These are phyloP conservation scores for Circinella umbellata DNA, from an alignment of 371 early-diverging fungal genomes.

Conservation along the genomic window DNA sequence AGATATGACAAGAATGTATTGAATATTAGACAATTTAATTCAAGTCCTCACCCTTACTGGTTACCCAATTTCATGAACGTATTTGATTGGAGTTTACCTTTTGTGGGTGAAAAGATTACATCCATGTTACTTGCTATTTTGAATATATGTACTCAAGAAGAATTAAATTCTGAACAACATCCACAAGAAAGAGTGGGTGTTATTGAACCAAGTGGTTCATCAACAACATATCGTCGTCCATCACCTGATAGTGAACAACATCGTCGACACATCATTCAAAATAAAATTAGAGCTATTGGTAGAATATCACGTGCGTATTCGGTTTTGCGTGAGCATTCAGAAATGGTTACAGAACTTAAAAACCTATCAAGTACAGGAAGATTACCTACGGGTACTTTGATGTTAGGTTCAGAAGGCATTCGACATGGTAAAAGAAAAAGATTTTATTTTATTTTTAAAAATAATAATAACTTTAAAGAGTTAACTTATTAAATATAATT, in stretches of 20 bases:
- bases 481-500: too few species aligned
- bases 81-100: slow-evolving; percentile 97
- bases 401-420: slow-evolving; percentile 91
- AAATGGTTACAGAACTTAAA: slow-evolving; percentile 92
- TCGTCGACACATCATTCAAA: slow-evolving; percentile 77
- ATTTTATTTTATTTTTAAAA: too few species aligned
- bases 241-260: slow-evolving; percentile 57
- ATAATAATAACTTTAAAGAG: too few species aligned
- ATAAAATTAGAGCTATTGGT: slow-evolving; percentile 93
- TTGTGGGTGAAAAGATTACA: slow-evolving; percentile 98
- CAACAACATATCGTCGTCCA: not conserved
- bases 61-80: slow-evolving; percentile 97
- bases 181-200: slow-evolving; percentile 14
- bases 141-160: slow-evolving; percentile 87
- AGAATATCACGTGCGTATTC: slow-evolving; percentile 89
- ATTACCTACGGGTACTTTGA: slow-evolving; percentile 85
- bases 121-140: slow-evolving; percentile 95
- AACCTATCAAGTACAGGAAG: slow-evolving; percentile 80
- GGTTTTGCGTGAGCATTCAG: slow-evolving; percentile 87
- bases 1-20: slow-evolving; percentile 97
- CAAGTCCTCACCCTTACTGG: slow-evolving; percentile 95
- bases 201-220: too few species aligned
- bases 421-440: slow-evolving; percentile 32
- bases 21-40: slow-evolving; percentile 92
- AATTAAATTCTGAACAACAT: slow-evolving; percentile 51